phyloP scores from a whole-genome alignment of 2,329 filamentous ascomycete species.

The Penicillium crustosum region DNA sequence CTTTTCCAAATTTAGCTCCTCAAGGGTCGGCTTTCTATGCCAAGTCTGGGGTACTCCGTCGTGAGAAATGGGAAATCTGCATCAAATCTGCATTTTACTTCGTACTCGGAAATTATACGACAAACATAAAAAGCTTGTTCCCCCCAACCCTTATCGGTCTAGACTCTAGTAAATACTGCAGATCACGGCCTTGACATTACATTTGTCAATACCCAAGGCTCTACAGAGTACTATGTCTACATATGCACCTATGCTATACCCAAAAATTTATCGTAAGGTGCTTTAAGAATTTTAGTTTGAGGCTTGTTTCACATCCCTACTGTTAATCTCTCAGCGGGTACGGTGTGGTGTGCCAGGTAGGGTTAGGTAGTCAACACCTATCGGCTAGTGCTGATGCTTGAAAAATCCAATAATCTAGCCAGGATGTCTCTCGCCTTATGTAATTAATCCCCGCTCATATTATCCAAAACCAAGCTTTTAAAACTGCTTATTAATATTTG shows the following conservation, averaged over 20 bases:
- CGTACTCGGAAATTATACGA: too few species aligned
- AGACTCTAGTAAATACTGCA: neutral
- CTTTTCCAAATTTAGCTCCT: neutral
- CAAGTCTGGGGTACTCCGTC: conserved; percentile 3
- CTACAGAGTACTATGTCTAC: neutral
- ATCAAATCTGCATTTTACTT: too few species aligned
- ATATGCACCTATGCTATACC: neutral
- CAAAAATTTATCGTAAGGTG: neutral
- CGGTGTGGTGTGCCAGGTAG: neutral
- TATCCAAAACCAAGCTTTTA: neutral
- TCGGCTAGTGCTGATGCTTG: neutral
- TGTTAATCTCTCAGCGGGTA: neutral
- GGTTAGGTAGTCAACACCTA: too few species aligned
- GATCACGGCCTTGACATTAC: neutral
- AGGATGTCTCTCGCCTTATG: neutral
- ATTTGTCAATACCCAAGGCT: neutral
- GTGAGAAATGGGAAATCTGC: neutral
- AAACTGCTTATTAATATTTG: too few species aligned
- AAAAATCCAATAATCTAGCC: neutral
- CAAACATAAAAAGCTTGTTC: neutral
- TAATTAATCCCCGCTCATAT: neutral
- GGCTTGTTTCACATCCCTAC: neutral
- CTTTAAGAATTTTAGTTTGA: neutral
- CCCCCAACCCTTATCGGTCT: too few species aligned
- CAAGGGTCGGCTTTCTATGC: neutral